A percentile compares a stretch with the other conserved stretches of the same genome.
These are phyloP conservation scores for Phragmites australis DNA, from an alignment of 176 grass and related monocot genomes.

Conservation along the genomic window DNA sequence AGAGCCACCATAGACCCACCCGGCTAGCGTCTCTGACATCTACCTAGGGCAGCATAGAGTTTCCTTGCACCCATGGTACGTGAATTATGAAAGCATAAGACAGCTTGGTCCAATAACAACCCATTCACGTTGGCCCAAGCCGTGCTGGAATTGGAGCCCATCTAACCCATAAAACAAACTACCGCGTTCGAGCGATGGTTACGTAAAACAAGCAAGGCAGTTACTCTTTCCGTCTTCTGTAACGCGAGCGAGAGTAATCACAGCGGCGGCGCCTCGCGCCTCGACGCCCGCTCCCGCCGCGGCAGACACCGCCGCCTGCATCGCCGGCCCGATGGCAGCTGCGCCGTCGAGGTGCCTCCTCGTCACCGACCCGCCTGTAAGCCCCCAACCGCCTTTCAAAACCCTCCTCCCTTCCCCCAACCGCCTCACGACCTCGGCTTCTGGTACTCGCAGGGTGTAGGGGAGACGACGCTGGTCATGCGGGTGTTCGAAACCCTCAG, in stretches of 20 bases:
- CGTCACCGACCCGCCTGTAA: constrained; percentile 85
- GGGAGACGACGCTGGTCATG: constrained; percentile 87
- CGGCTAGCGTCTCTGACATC: too few relatives aligned
- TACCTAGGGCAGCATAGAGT: too few relatives aligned
- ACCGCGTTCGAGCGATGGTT: not conserved
- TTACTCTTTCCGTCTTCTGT: not conserved
- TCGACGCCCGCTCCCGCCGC: not conserved
- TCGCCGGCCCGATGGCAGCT: constrained; percentile 32
- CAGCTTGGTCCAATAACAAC: too few relatives aligned
- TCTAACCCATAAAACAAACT: not conserved
- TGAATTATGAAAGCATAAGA: too few relatives aligned
- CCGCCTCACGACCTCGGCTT: constrained; percentile 9
- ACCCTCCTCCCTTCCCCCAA: not conserved
- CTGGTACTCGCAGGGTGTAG: constrained; percentile 57
- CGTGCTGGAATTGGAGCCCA: not conserved
- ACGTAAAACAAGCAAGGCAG: not conserved
- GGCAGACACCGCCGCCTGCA: not conserved
- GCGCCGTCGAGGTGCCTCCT: constrained; percentile 69
- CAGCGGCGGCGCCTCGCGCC: constrained; percentile 1
- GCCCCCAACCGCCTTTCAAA: not conserved
- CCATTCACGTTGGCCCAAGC: not conserved
- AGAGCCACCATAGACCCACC: too few relatives aligned
- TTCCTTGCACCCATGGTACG: too few relatives aligned
- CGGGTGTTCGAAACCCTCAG: constrained; percentile 67
- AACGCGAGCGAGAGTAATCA: not conserved